Evolutionary conservation across 2,329 filamentous ascomycete genomes (phyloP).

Genomic region (Plenodomus biglobosus): DNA sequence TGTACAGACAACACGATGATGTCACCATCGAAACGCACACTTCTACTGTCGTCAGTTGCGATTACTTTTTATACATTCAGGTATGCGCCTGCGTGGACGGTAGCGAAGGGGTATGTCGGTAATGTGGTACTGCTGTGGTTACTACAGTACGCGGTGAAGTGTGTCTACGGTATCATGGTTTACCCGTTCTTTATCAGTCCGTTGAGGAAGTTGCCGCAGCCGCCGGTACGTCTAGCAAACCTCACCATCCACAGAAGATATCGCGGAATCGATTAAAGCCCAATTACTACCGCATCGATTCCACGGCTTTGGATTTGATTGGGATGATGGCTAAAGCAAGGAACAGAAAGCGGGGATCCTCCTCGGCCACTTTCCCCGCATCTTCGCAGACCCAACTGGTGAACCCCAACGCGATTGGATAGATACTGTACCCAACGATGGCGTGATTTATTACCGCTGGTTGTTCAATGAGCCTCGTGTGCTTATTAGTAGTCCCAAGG

Average conservation of each 20-base stretch:
- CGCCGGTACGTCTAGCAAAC: slow-evolving; percentile 46
- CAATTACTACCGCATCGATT: too few relatives aligned
- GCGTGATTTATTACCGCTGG: slow-evolving; percentile 56
- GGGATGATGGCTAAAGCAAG: too few relatives aligned
- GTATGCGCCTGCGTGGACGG: slow-evolving; percentile 35
- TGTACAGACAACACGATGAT: too few relatives aligned
- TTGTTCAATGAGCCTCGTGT: slow-evolving; percentile 51
- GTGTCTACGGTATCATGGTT: slow-evolving; percentile 51
- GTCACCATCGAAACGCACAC: slow-evolving; percentile 20
- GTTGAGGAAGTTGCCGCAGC: slow-evolving; percentile 58
- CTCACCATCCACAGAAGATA: too few relatives aligned
- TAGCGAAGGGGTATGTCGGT: slow-evolving; percentile 38
- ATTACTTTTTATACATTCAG: slow-evolving; percentile 35
- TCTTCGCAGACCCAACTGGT: slow-evolving; percentile 48
- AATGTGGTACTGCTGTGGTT: slow-evolving; percentile 48
- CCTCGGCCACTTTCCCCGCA: slow-evolving; percentile 47
- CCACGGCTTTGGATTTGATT: too few relatives aligned
- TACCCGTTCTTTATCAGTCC: slow-evolving; percentile 63
- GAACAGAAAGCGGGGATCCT: slow-evolving; percentile 37
- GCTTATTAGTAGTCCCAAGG: slow-evolving; percentile 50
- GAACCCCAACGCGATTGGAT: slow-evolving; percentile 55
- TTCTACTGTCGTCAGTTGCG: slow-evolving; percentile 27
- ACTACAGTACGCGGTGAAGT: slow-evolving; percentile 39
- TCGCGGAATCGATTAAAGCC: too few relatives aligned
- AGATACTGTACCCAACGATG: slow-evolving; percentile 57